Percentiles rank a stretch among this genome's conserved stretches.
Conservation (phyloP, 225 moss, liverwort and hornwort species). For the Pseudoscleropodium purum region DNA sequence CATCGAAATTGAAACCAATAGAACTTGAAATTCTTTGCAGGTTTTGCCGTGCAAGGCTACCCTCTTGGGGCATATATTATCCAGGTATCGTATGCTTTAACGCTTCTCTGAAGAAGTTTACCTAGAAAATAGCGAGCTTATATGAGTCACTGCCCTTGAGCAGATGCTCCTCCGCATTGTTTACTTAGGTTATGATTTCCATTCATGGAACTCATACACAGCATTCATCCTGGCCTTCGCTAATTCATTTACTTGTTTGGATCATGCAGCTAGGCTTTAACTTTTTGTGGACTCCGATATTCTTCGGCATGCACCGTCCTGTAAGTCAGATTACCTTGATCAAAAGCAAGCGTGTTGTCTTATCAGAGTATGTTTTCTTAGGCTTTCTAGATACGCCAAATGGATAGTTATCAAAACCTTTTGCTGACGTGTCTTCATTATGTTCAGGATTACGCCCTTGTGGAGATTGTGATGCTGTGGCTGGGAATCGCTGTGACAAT, state of each 20-base stretch:
- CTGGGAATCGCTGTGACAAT: constrained; percentile 54
- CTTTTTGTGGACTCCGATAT: constrained; percentile 62
- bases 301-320: constrained; percentile 61
- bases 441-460: constrained; percentile 46
- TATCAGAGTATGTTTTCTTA: not conserved
- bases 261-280: constrained; percentile 62
- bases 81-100: constrained; percentile 31
- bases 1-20: not conserved
- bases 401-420: not conserved
- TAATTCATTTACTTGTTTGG: not conserved
- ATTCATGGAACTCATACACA: not conserved
- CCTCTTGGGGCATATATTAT: constrained; percentile 52
- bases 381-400: not conserved
- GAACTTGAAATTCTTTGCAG: constrained; percentile 25
- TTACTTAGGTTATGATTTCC: not conserved
- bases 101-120: not conserved
- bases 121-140: not conserved
- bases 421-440: not conserved
- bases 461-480: constrained; percentile 61
- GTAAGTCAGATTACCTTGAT: constrained; percentile 16
- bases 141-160: not conserved
- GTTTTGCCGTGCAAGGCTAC: constrained; percentile 26
- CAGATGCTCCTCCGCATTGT: not conserved
- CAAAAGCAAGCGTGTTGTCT: not conserved
- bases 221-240: not conserved